Conservation (phyloP, 2,329 filamentous ascomycete genomes). For the Aspergillus sp. region DNA sequence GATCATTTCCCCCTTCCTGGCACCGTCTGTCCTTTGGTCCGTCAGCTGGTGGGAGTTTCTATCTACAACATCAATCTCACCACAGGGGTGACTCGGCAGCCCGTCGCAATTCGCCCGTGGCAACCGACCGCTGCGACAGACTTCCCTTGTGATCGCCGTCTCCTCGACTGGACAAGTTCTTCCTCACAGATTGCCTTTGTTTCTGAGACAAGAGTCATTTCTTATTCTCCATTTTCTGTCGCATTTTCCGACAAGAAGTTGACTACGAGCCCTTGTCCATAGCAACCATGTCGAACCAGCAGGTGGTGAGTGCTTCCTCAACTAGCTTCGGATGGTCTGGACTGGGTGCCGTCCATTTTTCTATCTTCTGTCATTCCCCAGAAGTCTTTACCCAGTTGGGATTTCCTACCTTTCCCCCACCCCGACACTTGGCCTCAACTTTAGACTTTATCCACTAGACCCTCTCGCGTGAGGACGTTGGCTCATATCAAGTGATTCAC, state of each 20-base stretch:
- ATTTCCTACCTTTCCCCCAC: not conserved
- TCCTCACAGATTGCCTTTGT: slow-evolving; percentile 4
- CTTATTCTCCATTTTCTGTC: not conserved
- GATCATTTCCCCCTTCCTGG: not conserved
- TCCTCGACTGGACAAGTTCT: slow-evolving; percentile 5
- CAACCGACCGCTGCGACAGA: slow-evolving; percentile 19
- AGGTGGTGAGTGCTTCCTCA: slow-evolving; percentile 45
- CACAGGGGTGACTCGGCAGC: not conserved
- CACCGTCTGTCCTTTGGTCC: not conserved
- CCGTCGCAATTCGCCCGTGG: slow-evolving; percentile 17
- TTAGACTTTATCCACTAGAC: not conserved
- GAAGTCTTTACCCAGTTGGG: slow-evolving; percentile 1
- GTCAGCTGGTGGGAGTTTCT: slow-evolving; percentile 11
- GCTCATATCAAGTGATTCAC: slow-evolving; percentile 30
- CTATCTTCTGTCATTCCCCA: slow-evolving; percentile 6
- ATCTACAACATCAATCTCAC: slow-evolving; percentile 13
- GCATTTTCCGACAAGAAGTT: slow-evolving; percentile 6
- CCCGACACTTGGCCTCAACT: not conserved
- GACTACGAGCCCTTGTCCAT: slow-evolving; percentile 11
- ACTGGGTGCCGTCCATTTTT: slow-evolving; percentile 17
- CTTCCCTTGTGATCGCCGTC: slow-evolving; percentile 11
- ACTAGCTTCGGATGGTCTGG: slow-evolving; percentile 6
- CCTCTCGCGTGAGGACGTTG: slow-evolving; percentile 12
- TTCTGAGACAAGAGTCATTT: slow-evolving; percentile 3
- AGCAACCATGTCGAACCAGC: slow-evolving; percentile 47